Evolutionary conservation across 2,329 filamentous ascomycete genomes (phyloP), one percentile per base, ranked within the genome.

Genomic region (Penicillium sp.): DNA sequence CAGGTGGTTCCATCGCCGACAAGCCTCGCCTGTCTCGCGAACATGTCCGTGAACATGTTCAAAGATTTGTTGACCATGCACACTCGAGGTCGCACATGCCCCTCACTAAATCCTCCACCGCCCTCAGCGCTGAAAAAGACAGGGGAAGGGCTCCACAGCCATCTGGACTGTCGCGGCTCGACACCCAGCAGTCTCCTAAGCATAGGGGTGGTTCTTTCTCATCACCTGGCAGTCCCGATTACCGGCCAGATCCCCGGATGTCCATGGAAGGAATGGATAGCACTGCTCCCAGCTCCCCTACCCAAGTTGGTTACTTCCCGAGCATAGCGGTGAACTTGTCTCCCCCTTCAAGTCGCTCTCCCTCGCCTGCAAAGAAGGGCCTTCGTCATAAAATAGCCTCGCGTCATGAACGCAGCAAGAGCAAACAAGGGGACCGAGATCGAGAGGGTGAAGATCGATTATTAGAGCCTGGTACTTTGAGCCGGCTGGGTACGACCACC

Each of bases 301-400:
- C 58, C 13, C 63, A 63, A 27, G 52, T 63, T 31, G 69, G 72
- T 1, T 75, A 79, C 28, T 77, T 85, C 43, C 81, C 82, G 3
- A 78, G 77, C 11, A 80, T 84, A 52, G 79, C 79, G 18, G 77
- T 80, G 55, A 83, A 87, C 49, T 65, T 86, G 8, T 87, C 86
- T 3, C 80, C 83, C 1, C 73, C 77, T 3, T 75, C 75, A 7
- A 89, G 84, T 60, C 79, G 86, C 19, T 76, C 80, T 1, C 74
- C 75, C 2, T 89, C 87, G 6, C 86, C 86, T 27, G 72, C 75
- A 0, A 79, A 83, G 43, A 86, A 81, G 46, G 78, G 80, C 0
- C 61, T 72, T 25, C 60, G 66, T 4, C 66, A 68, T n/a, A 62
- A 76, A 11, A 71, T 72, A 28, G 68, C 61, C 14, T 65, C 74